Evolutionary conservation across 345 rosid genomes (phyloP).

Genomic region (Cochlearia excelsa): DNA sequence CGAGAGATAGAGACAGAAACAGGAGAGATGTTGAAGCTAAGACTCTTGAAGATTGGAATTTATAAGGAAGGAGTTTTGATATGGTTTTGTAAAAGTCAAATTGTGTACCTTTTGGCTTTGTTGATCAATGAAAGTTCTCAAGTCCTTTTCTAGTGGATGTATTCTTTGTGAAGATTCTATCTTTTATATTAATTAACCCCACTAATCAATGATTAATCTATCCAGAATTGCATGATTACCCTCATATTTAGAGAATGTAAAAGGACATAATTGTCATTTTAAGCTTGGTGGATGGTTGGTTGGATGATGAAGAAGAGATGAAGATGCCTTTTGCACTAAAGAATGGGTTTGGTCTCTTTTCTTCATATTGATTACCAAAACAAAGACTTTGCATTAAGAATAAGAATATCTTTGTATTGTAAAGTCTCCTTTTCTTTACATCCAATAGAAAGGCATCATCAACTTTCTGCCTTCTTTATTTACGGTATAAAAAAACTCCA

Average conservation of each 20-base stretch:
- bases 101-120: constrained; percentile 18
- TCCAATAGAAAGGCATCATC: constrained; percentile 35
- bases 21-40: constrained; percentile 15
- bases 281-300: not conserved
- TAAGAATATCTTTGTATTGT: constrained; percentile 25
- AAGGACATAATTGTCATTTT: constrained; percentile 28
- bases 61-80: constrained; percentile 8
- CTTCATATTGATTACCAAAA: constrained; percentile 29
- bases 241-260: not conserved
- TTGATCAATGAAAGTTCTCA: constrained; percentile 32
- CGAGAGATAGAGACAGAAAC: not conserved
- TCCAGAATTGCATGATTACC: constrained; percentile 20
- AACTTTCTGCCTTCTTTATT: constrained; percentile 17
- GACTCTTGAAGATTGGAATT: constrained; percentile 19
- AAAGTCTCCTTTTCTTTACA: constrained; percentile 31
- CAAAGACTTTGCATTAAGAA: constrained; percentile 23
- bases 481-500: not conserved
- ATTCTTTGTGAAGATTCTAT: constrained; percentile 34
- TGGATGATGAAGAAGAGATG: not conserved
- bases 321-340: constrained; percentile 23
- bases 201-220: constrained; percentile 24
- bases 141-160: constrained; percentile 31
- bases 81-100: constrained; percentile 19
- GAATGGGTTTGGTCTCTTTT: constrained; percentile 32
- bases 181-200: constrained; percentile 18